Percentiles rank a stretch among this genome's conserved stretches.
These are phyloP conservation scores for Lasiosphaeriaceae sp. DNA, from an alignment of 495 filamentous ascomycete species.

Conservation along the genomic window DNA sequence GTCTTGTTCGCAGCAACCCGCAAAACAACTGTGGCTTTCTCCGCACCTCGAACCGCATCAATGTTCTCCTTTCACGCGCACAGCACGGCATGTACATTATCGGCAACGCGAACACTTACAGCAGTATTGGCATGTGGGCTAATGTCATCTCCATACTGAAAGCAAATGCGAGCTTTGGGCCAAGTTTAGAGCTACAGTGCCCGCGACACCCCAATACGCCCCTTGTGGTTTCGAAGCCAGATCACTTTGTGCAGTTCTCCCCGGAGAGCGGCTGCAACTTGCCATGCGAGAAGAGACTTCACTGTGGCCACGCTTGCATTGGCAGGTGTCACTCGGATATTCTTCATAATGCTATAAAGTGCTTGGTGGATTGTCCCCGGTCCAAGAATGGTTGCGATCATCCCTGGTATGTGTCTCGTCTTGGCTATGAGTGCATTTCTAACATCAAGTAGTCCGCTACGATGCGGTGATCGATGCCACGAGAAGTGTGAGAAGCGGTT, in stretches of 20 bases:
- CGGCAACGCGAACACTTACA: constrained; percentile 61
- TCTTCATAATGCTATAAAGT: constrained; percentile 61
- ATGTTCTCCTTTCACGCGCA: constrained; percentile 71
- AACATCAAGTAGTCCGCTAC: too few relatives aligned
- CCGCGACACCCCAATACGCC: constrained; percentile 60
- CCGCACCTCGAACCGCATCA: constrained; percentile 72
- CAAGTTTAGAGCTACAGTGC: constrained; percentile 56
- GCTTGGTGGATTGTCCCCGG: constrained; percentile 59
- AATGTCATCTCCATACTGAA: constrained; percentile 56
- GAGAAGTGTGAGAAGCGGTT: constrained; percentile 12
- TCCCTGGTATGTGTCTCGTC: too few relatives aligned
- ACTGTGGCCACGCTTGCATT: constrained; percentile 68
- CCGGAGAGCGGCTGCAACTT: constrained; percentile 71
- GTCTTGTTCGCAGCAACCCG: constrained; percentile 69
- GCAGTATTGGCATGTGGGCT: constrained; percentile 63
- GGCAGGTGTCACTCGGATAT: constrained; percentile 66
- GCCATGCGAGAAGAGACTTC: constrained; percentile 55
- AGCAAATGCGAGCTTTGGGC: constrained; percentile 44
- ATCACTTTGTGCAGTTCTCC: constrained; percentile 56
- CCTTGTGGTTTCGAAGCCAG: constrained; percentile 54
- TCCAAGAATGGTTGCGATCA: constrained; percentile 56
- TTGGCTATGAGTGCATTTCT: too few relatives aligned
- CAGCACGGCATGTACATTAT: constrained; percentile 84
- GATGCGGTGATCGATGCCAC: constrained; percentile 52
- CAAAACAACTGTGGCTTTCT: constrained; percentile 60